phyloP scores from a whole-genome alignment of 371 early-diverging fungal genomes.

The Dichotomocladium elegans region DNA sequence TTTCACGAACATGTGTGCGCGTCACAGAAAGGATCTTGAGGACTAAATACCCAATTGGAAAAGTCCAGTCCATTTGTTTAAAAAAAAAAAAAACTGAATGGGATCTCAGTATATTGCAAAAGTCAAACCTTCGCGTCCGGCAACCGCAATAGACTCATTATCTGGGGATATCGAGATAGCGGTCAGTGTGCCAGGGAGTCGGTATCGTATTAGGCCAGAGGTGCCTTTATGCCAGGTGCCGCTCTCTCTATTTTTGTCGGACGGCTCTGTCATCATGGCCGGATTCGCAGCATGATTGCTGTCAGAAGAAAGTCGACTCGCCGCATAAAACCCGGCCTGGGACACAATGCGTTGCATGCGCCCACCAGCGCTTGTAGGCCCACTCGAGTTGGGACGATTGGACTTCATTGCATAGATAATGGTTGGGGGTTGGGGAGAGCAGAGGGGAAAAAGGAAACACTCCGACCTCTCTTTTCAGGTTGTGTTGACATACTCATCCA shows the following conservation, averaged over 20 bases:
- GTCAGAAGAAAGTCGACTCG: conserved; percentile 13
- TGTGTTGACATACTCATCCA: no score
- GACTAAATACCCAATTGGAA: conserved; percentile 29
- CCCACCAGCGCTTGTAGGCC: not conserved
- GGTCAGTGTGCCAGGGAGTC: conserved; percentile 53
- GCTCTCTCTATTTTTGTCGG: no score
- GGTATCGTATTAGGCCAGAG: conserved; percentile 10
- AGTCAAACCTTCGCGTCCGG: conserved; percentile 68
- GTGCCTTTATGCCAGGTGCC: not conserved
- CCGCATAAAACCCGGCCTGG: conserved; percentile 14
- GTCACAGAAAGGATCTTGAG: conserved; percentile 65
- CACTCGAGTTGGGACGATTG: conserved; percentile 1
- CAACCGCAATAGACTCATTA: conserved; percentile 61
- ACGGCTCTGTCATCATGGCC: not conserved
- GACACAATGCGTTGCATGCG: conserved; percentile 22
- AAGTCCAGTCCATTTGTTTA: not conserved
- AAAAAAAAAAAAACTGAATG: no score
- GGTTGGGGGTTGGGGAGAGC: not conserved
- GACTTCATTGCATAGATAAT: conserved; percentile 1
- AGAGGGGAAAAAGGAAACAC: not conserved
- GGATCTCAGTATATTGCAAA: no score
- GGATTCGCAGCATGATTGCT: not conserved
- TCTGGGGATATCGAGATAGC: conserved; percentile 67
- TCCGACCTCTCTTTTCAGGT: not conserved
- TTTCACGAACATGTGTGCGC: conserved; percentile 55